Evolutionary conservation across 1,284 basidiomycete species (phyloP), one percentile per base, ranked within the genome.

Genomic region (Gymnopus androsaceus): DNA sequence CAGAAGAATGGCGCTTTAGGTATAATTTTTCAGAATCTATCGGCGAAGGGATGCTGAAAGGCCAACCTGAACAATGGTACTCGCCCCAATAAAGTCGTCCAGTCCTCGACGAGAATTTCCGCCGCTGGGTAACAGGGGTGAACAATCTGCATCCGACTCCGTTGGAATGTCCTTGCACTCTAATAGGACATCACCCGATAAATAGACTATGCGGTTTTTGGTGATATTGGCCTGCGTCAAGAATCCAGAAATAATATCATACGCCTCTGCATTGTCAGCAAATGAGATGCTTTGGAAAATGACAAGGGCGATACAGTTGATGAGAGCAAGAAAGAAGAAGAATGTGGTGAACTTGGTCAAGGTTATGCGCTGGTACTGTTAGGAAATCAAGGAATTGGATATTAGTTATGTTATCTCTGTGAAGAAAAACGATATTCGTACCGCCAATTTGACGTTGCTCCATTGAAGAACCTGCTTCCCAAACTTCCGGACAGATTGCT

Each of bases 281-380:
- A 72, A 71, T 2, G 73, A 61, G 28, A 72, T 51, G 15, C 63
- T 64, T 60, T 77, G 76, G 21, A 78, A 58, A 14, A 68, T 59
- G 51, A 66, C 70, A 38, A 79, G 71, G 17, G 69, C 60, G 41
- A 74, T 54, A 52, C 73, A 77, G 49, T 67, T 69, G 21, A 71
- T 51, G 36, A 81, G 60, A 21, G 75, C 72, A 45, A 80, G 63
- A 53, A 74, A 66, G 62, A 79, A 80, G 58, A 76, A 77, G 21
- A 73, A 57, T 8, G 72, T 68, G 34, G 77, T 80, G 59, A 70
- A 74, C 17, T 70, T 74, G 21, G 74, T 76, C 28, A 77, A 62
- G 5, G 75, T 79, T 46, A 78, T 70, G 57, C 74, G 69, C 25
- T 70, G 64, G 59, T 71, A 75, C 79, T 81, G 54, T 27, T 7